Base-by-base conservation (phyloP, 1,284 basidiomycete species). In the Melampsora abietis-canadensis region DNA sequence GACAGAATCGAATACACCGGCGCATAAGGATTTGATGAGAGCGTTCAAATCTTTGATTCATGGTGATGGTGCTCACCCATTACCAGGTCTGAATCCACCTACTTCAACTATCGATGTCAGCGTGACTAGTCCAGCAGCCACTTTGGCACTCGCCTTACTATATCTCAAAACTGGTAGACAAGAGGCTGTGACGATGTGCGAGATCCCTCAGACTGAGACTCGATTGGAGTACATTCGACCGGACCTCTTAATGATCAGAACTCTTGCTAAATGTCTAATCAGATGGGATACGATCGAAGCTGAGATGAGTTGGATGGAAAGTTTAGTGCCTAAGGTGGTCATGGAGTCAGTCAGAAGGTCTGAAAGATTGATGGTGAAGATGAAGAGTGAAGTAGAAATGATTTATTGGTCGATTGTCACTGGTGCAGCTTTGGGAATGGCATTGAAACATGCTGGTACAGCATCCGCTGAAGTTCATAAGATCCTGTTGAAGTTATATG, bases 391-490 rank as follows among this genome's bases (percentile, higher is more conserved):
- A 37, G 86, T 89, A 74, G 92, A 94, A 79, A 82, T 94, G 73
- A 92, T 92, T 0, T 92, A 93, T 82, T 91, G 91, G 82, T 91
- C 93, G 80, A 90, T 96, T 77, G 83, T 94, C 34, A 88, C 94
- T 0, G 95, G 92, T 1, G 90, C 90, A 54, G 94, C 92, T 82
- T 93, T 98, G 77, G 92, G 89, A 0, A 86, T 98, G 44, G 93
- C 90, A 7, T 84, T 99, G 77, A 97, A 95, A 81, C 96, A 88
- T 80, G 95, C 96, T 0, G 94, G 96, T 8, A 94, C 92, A 0
- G 92, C 92, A 0, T 85, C 89, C 34, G 90, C 92, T 76, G 88
- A 91, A 78, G 94, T 94, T 0, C 92, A 96, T 81, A 84, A 86
- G 40, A 86, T 91, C 79, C 86, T 98, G 65, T 88, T 94, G 74